Evolutionary conservation across 1,139 yeast species (phyloP), one percentile per base, ranked within the genome.

Genomic region (Geotrichum carabidarum): DNA sequence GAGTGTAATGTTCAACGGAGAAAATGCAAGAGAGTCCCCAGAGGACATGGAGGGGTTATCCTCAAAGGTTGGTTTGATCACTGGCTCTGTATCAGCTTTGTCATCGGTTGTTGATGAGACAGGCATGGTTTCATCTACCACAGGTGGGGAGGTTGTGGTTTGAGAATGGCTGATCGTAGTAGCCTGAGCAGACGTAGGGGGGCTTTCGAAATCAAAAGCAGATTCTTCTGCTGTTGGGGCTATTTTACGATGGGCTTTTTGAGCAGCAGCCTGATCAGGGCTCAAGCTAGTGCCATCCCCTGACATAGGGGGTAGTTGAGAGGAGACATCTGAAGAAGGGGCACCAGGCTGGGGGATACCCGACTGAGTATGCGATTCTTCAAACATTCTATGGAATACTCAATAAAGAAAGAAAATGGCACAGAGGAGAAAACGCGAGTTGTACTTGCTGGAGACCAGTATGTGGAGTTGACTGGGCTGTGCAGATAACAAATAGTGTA

Each of bases 1-100:
- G 27, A 66, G 58, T 5, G 68, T 62, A 36, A 66, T 48, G 48
- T 57, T 53, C 31, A 63, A 45, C 12, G 57, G 44, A 34, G 54
- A 44, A 18, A 38, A 18, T 34, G 44, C 42, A 8, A 49, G 27
- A 12, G 56, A 49, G 31, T 27, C 15, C 6, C 46, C 50, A 41
- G 57, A 50, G 15, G 49, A 45, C 32, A 45, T n/a, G 44, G 30
- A 41, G 12, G 44, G 44, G 14, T 7, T 15, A 17, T 41, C 44
- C 12, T 17, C 30, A 15, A 27, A 18, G 12, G 30, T 17, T 15
- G 12, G 30, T 41, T 18, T 35, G 38, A 5, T 22, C 27, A 22
- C 27, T 22, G 14, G 38, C 14, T 3, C n/a, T 3, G 6, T 35
- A 6, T 35, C 38, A 35, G 38, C 14, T 12, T 12, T 35, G 38